phyloP scores from a whole-genome alignment of 2,329 filamentous ascomycete genomes.

The Trichophyton schoenleinii region DNA sequence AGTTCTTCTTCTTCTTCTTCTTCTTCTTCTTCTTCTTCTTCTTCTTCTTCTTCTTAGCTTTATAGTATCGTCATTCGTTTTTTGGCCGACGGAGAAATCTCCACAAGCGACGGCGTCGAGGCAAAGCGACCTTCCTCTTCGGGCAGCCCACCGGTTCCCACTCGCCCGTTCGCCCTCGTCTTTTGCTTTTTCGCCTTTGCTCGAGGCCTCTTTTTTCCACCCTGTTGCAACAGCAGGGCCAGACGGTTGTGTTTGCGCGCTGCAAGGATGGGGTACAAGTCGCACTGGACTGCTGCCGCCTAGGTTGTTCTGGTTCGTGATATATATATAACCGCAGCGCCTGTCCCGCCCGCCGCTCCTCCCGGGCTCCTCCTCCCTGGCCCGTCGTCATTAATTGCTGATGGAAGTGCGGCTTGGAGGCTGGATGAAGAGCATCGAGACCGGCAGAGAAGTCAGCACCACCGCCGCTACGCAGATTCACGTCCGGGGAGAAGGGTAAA shows the following conservation, averaged over 20 bases:
- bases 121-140: conserved; percentile 3
- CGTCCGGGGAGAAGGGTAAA: neutral
- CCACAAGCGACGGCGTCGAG: neutral
- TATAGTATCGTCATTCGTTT: too few relatives aligned
- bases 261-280: neutral
- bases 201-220: neutral
- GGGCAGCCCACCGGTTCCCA: conserved; percentile 1
- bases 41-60: too few relatives aligned
- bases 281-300: neutral
- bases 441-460: neutral
- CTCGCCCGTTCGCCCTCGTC: conserved; percentile 1
- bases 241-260: neutral
- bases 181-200: neutral
- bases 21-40: too few relatives aligned
- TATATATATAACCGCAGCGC: neutral
- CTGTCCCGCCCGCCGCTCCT: neutral
- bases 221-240: neutral
- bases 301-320: neutral
- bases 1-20: too few relatives aligned
- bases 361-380: neutral
- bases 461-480: neutral
- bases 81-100: neutral
- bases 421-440: neutral
- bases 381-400: neutral
- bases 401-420: neutral